Evolutionary conservation across 805 yeast genomes (phyloP).

Genomic region (Scheffersomyces lignosus): DNA sequence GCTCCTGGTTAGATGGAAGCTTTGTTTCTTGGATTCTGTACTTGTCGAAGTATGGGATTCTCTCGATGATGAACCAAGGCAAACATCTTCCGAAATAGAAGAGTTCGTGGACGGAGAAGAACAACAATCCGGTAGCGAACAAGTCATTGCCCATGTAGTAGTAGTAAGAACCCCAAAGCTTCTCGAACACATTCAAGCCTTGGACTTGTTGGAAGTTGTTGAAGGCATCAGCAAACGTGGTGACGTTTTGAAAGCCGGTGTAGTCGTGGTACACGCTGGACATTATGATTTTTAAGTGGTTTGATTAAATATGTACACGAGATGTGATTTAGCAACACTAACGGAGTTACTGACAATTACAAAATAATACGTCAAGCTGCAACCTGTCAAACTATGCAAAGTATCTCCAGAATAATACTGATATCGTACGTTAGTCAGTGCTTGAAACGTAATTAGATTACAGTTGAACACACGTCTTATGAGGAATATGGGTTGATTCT

Average conservation of each 20-base stretch:
- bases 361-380: no score
- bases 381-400: no score
- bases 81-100: constrained; percentile 89
- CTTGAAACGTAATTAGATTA: no score
- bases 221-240: constrained; percentile 23
- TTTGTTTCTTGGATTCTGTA: constrained; percentile 90
- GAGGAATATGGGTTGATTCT: no score
- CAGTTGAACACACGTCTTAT: no score
- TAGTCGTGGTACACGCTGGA: constrained; percentile 26
- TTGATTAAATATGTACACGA: no score
- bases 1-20: constrained; percentile 77
- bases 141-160: constrained; percentile 81
- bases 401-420: no score
- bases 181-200: constrained; percentile 54
- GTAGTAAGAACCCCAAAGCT: constrained; percentile 88
- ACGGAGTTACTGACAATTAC: no score
- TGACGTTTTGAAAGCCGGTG: constrained; percentile 24
- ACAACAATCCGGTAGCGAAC: constrained; percentile 86
- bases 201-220: constrained; percentile 24
- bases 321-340: no score
- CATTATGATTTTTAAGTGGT: no score
- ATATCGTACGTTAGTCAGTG: no score
- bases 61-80: constrained; percentile 90
- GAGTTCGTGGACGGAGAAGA: constrained; percentile 80
- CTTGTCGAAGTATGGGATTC: constrained; percentile 78